Conservation (phyloP, 441 rosid genomes). For the Brassica hybrid region DNA sequence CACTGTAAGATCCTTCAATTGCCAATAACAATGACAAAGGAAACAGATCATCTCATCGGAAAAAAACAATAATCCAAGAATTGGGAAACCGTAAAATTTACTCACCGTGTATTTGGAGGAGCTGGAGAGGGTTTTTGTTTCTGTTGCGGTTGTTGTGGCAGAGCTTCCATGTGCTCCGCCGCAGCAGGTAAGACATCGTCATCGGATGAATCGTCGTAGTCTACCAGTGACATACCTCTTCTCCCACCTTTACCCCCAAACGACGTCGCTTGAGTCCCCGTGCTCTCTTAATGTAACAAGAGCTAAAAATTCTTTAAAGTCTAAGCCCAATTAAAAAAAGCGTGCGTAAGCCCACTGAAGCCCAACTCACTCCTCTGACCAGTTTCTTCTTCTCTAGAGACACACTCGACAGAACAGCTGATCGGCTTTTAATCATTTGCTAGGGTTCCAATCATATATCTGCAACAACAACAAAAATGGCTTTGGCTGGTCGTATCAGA, state of each 20-base stretch:
- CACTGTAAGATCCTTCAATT: background rate
- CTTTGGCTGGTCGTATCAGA: conserved; percentile 75
- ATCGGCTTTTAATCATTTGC: conserved; percentile 14
- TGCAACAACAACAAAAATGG: conserved; percentile 44
- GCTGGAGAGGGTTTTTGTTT: conserved; percentile 4
- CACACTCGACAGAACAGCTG: conserved; percentile 16
- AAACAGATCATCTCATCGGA: conserved; percentile 22
- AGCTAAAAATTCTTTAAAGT: background rate
- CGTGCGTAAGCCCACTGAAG: conserved; percentile 9
- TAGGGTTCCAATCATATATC: conserved; percentile 41
- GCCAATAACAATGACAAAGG: background rate
- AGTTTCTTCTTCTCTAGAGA: background rate
- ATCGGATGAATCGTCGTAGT: conserved; percentile 43
- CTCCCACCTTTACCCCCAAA: conserved; percentile 7
- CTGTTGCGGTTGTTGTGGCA: background rate
- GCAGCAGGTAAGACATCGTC: conserved; percentile 30
- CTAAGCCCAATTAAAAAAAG: conserved; percentile 21
- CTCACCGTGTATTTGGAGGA: conserved; percentile 22
- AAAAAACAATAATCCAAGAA: background rate
- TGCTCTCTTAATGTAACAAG: background rate
- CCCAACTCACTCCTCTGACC: conserved; percentile 28
- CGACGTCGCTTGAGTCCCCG: conserved; percentile 15
- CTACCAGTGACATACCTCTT: conserved; percentile 40
- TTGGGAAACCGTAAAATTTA: conserved; percentile 15
- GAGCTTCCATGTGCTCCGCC: conserved; percentile 9